Conservation (phyloP, 2,329 filamentous ascomycete species). For the Hortaea werneckii region DNA sequence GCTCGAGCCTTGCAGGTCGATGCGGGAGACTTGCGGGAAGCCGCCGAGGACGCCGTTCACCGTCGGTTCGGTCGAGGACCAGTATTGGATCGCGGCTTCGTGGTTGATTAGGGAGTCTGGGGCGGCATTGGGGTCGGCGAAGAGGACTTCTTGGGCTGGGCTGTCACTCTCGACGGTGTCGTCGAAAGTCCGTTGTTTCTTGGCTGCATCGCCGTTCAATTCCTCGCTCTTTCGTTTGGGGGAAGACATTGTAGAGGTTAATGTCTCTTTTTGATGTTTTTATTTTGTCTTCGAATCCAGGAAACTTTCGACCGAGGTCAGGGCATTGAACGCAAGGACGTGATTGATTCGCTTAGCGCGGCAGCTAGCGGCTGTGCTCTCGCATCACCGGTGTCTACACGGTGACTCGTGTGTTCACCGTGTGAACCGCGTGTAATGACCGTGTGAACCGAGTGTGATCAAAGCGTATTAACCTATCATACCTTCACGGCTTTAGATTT, state of each 20-base stretch:
- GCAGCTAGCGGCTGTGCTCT: too few species aligned
- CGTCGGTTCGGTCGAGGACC: slow-evolving; percentile 42
- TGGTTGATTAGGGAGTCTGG: slow-evolving; percentile 37
- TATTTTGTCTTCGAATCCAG: too few species aligned
- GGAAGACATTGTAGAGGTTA: slow-evolving; percentile 3
- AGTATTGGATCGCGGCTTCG: slow-evolving; percentile 38
- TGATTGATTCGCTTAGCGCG: too few species aligned
- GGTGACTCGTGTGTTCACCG: too few species aligned
- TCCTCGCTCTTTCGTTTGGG: slow-evolving; percentile 6
- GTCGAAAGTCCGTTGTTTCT: background rate
- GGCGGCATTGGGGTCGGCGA: slow-evolving; percentile 4
- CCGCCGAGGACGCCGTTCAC: slow-evolving; percentile 72
- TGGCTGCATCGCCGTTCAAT: background rate
- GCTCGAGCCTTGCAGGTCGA: slow-evolving; percentile 61
- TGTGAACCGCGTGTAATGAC: too few species aligned
- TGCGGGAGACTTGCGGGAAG: slow-evolving; percentile 55
- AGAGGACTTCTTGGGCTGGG: background rate
- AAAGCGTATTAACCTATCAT: too few species aligned
- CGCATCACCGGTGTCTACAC: too few species aligned
- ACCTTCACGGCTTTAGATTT: too few species aligned
- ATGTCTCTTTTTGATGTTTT: background rate
- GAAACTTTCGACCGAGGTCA: too few species aligned
- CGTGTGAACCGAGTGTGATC: too few species aligned
- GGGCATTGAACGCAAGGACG: too few species aligned
- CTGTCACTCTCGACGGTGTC: background rate